Base-by-base conservation (phyloP, 257 asterid species). In the Solanum pennellii region DNA sequence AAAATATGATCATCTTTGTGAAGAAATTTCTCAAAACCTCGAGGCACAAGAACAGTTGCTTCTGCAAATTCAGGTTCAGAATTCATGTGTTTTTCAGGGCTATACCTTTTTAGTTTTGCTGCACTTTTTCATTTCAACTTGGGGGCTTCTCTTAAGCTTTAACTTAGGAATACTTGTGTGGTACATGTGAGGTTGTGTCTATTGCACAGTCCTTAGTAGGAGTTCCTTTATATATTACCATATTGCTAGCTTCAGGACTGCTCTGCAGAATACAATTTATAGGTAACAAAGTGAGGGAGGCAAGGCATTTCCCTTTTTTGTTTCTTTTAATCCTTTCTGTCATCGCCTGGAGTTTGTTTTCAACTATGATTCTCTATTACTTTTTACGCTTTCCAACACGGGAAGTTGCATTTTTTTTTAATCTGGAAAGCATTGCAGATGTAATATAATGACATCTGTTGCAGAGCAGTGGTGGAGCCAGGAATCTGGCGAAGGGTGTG, bases 1-100 rank as follows among this genome's bases (percentile, higher is more conserved):
- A 12, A 97, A 97, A 89, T 97, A 97, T 90, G 98, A 94, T 86
- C 89, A 86, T 69, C 95, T 96, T 86, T 95, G 97, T 87, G 91
- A 94, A 89, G 99, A 97, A 88, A 97, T 96, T 90, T 89, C 95
- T 45, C 93, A 93, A 89, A 97, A 97, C 84, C 91, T 97, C 5
- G 93, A 92, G 86, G 94, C 97, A 12, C 99, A 97, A 88, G 99
- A 95, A 52, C 98, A 96, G 72, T 91, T 96, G 73, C 89, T 97
- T 91, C 88, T 95, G 94, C 96, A 94, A 77, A 93, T 97, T 88
- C 98, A 97, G 99, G 99, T 97, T 82, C 84, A 18, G 71, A 82
- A 82, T 49, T 82, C 42, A 18, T 10, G 12, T 80, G 29, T 52
- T 82, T 29, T 82, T 7, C 45, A 80, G 85, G 66, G 45, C 35